phyloP scores from a whole-genome alignment of 2,329 filamentous ascomycete species.

The Zymoseptoria ardabiliae region DNA sequence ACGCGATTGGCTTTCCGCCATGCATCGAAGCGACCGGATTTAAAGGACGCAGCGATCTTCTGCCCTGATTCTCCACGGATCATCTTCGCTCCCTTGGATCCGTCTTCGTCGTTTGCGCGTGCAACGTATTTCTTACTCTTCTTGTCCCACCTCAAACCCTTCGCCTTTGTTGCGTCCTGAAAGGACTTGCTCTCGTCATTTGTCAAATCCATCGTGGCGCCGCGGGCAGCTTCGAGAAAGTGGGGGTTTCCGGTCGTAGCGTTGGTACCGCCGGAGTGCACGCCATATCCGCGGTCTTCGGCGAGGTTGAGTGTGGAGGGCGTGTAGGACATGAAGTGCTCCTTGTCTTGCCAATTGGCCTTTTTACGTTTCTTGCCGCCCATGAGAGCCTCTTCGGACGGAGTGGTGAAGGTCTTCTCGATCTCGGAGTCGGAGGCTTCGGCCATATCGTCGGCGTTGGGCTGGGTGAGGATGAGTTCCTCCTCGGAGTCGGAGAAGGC shows the following conservation, averaged over 20 bases:
- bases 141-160: slow-evolving; percentile 89
- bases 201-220: slow-evolving; percentile 82
- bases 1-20: slow-evolving; percentile 87
- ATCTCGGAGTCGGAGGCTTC: slow-evolving; percentile 48
- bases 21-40: slow-evolving; percentile 83
- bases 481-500: slow-evolving; percentile 32
- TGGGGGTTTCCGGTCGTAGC: slow-evolving; percentile 47
- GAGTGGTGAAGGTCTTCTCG: slow-evolving; percentile 43
- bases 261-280: slow-evolving; percentile 64
- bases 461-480: slow-evolving; percentile 31
- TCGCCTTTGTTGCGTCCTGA: slow-evolving; percentile 63
- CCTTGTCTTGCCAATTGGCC: slow-evolving; percentile 64
- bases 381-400: slow-evolving; percentile 6
- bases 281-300: slow-evolving; percentile 88
- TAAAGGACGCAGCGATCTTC: slow-evolving; percentile 92
- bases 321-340: slow-evolving; percentile 95
- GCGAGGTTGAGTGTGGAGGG: slow-evolving; percentile 72
- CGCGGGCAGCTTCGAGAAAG: slow-evolving; percentile 82
- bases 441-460: slow-evolving; percentile 31
- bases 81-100: slow-evolving; percentile 58
- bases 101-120: slow-evolving; percentile 88
- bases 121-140: slow-evolving; percentile 93
- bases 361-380: slow-evolving; percentile 21
- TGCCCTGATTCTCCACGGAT: slow-evolving; percentile 90
- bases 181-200: slow-evolving; percentile 84